Base-by-base conservation (phyloP, 31 red algal species). In the Endocladia muricata region DNA sequence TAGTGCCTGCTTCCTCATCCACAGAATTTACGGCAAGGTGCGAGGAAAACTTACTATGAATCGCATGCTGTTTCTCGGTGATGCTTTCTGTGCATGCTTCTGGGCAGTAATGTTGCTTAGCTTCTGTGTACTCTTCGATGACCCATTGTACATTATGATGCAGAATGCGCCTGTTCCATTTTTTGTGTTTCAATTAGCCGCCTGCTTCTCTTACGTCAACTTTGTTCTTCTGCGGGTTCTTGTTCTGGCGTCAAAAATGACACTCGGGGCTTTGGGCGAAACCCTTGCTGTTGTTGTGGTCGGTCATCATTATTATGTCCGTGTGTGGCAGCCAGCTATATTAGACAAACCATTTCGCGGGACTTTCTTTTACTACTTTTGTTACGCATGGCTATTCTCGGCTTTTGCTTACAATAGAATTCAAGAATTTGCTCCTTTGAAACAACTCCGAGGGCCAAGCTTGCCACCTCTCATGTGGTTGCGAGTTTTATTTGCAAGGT, bases 281-380 rank as follows among this genome's bases (percentile, higher is more conserved):
- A 83, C 86, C 23, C 62, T 94, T 36, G 81, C 63, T 11, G 84
- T 88, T 43, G 80, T 94, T 54, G 85, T 94, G 9, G 81, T 89
- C 0, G 91, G 91, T 40, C 81, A 94, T 65, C 91, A 94, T 64
- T 94, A 88, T 36, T 94, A 88, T 43, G 74, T 94, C 9, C 64
- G 84, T n/a, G 78, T 94, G 32, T 94, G 83, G 76, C 83, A 77
- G 9, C 91, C 91, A 37, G 73, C 80, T 5, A 82, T 94, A 19
- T 59, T 87, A 19, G 91, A 89, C 71, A 68, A 55, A 40, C 77
- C 78, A 33, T 81, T 86, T 63, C 75, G 77, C 4, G 82, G 82
- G 28, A 86, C 82, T 4, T 84, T 77, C 38, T 81, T 93, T 43
- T 93, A 82, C 55, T 93, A 93, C 71, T 85, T 87, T 19, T 86